Conservation (phyloP, 805 yeast species). For the Saccharomyces paradoxus region DNA sequence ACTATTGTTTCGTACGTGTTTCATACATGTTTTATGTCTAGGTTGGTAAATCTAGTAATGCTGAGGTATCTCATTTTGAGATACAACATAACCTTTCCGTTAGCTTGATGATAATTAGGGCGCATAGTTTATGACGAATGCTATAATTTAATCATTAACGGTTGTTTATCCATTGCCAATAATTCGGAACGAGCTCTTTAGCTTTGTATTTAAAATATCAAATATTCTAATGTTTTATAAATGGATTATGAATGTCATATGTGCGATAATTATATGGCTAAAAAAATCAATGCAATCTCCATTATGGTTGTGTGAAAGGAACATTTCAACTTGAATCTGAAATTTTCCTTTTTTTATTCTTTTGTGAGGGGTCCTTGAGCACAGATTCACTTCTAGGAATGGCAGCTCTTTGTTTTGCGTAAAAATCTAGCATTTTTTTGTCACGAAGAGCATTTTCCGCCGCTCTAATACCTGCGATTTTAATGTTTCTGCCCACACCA, state of each 20-base stretch:
- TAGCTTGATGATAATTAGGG: too few species aligned
- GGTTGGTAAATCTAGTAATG: too few species aligned
- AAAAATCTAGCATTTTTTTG: conserved; percentile 53
- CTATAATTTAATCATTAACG: too few species aligned
- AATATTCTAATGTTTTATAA: background rate
- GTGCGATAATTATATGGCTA: background rate
- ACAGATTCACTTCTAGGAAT: conserved; percentile 37
- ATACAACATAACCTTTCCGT: too few species aligned
- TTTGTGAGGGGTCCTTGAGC: conserved; percentile 3
- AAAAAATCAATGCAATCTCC: background rate
- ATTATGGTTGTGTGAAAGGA: background rate
- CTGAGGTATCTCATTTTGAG: too few species aligned
- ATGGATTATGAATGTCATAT: background rate
- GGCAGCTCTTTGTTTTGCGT: conserved; percentile 46
- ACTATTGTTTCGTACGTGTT: too few species aligned
- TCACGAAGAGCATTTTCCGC: conserved; percentile 73
- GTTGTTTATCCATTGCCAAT: too few species aligned
- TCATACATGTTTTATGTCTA: too few species aligned
- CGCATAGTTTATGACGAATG: too few species aligned
- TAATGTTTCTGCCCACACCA: conserved; percentile 62
- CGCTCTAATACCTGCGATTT: conserved; percentile 76
- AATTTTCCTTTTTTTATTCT: background rate
- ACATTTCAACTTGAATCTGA: background rate
- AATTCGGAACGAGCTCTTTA: too few species aligned
- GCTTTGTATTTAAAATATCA: too few species aligned